Evolutionary conservation across 2,329 filamentous ascomycete species (phyloP).

Genomic region (Elsinoe batatas): DNA sequence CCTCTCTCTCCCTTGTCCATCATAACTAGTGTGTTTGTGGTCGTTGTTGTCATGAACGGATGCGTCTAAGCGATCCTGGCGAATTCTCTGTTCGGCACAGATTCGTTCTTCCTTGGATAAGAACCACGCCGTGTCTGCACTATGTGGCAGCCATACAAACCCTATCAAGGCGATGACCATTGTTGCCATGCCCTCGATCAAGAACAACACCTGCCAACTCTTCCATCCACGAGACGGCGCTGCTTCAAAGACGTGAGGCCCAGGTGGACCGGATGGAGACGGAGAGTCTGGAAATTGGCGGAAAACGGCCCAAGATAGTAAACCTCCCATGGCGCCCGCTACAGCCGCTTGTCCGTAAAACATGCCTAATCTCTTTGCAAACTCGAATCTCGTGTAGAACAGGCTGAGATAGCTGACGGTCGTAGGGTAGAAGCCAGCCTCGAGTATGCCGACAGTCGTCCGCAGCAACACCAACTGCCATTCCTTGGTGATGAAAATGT

Average conservation of each 20-base stretch:
- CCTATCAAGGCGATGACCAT: constrained; percentile 37
- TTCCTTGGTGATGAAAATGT: constrained; percentile 36
- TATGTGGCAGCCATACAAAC: constrained; percentile 43
- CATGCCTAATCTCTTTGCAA: constrained; percentile 43
- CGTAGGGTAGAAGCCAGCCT: constrained; percentile 51
- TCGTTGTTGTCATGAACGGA: not conserved
- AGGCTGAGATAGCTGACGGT: constrained; percentile 49
- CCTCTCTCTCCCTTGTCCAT: not conserved
- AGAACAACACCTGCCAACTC: constrained; percentile 43
- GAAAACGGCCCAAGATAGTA: constrained; percentile 44
- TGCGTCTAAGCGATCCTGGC: constrained; percentile 19
- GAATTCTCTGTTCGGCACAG: constrained; percentile 40
- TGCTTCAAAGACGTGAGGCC: not conserved
- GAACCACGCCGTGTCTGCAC: constrained; percentile 43
- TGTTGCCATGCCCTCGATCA: constrained; percentile 40
- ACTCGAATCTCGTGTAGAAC: constrained; percentile 50
- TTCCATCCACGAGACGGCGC: constrained; percentile 27
- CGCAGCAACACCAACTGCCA: constrained; percentile 40
- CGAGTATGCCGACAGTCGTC: constrained; percentile 38
- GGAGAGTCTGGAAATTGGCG: constrained; percentile 27
- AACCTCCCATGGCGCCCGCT: constrained; percentile 47
- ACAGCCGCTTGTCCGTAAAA: constrained; percentile 51
- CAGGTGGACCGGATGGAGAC: not conserved
- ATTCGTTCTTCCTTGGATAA: constrained; percentile 36
- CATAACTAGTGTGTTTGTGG: not conserved